Base-by-base conservation (phyloP, 495 filamentous ascomycete genomes). In the Tuber aestivum region DNA sequence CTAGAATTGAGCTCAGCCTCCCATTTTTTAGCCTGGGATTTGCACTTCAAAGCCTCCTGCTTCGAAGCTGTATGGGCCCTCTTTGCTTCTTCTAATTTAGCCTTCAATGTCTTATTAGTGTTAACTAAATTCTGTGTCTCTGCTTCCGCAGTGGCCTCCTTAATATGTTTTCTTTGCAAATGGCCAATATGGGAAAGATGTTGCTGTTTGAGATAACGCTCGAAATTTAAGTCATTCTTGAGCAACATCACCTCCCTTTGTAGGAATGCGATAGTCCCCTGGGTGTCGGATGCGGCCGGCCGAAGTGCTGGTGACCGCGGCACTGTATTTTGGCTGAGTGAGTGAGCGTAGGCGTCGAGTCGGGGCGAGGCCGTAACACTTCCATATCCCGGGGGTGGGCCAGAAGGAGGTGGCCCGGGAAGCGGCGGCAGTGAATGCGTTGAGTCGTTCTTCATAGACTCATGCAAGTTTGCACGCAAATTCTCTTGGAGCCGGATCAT, bases 91-190 rank as follows among this genome's bases (percentile, higher is more conserved):
- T 92, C 90, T 3, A 92, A 83, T 75, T 89, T 89, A 44, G 87
- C 86, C 74, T 88, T 90, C 21, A 94, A 84, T n/a, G 87, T 87
- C n/a, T 89, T 88, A 80, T 93, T 93, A 32, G 88, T 88, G 82
- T 91, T 91, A 71, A 93, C 86, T 0, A 93, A 84, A 65, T 92
- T 92, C 80, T 92, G 91, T 40, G 90, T 93, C 80, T 94, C 91
- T 21, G 92, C 91, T 83, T 92, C 92, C 1, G 87, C 88, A 0
- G 91, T 89, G 20, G 90, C 89, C 77, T 92, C 90, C 75, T 87
- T 86, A 50, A 93, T 88, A 74, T 92, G 89, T 72, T 89, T 88
- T 41, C 90, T 86, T 74, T 90, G 89, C 27, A 93, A 83, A 78
- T 90, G 90, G 7, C 91, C 91, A 81, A 94, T 93, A 77, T 93